These are phyloP conservation scores for Hymenoscyphus occultus DNA, from an alignment of 2,329 filamentous ascomycete species.

Conservation along the genomic window DNA sequence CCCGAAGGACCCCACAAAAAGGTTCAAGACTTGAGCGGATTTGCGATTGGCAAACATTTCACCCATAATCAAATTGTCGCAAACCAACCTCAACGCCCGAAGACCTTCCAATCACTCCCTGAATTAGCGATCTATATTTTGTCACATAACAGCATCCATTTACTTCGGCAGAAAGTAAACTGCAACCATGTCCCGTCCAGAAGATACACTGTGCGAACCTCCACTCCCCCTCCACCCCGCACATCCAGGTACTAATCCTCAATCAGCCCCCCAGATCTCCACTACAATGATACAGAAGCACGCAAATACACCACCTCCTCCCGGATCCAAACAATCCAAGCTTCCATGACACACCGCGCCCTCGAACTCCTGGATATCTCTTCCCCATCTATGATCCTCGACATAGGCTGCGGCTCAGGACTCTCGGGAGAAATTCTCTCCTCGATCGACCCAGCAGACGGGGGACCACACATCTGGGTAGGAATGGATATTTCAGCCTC, in stretches of 20 bases:
- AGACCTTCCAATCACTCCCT: neutral
- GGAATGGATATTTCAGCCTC: slow-evolving; percentile 92
- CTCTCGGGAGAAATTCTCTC: slow-evolving; percentile 93
- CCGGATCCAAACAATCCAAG: slow-evolving; percentile 93
- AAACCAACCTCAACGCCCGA: neutral
- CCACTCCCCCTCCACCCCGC: slow-evolving; percentile 21
- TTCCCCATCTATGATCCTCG: slow-evolving; percentile 82
- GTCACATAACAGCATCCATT: slow-evolving; percentile 19
- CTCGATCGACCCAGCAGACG: slow-evolving; percentile 62
- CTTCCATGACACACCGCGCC: slow-evolving; percentile 88
- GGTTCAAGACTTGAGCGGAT: slow-evolving; percentile 9
- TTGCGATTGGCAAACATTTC: slow-evolving; percentile 4
- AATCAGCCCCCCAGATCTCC: slow-evolving; percentile 83
- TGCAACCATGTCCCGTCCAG: slow-evolving; percentile 85
- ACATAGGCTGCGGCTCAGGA: slow-evolving; percentile 94
- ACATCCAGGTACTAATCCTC: slow-evolving; percentile 10
- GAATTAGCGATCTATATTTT: neutral
- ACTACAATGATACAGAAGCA: slow-evolving; percentile 94
- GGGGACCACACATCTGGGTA: slow-evolving; percentile 91
- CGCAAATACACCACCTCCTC: slow-evolving; percentile 97
- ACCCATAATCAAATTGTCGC: neutral
- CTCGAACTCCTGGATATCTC: slow-evolving; percentile 84
- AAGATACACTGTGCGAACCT: slow-evolving; percentile 77
- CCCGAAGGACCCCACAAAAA: slow-evolving; percentile 16
- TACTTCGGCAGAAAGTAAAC: slow-evolving; percentile 27